phyloP scores from a whole-genome alignment of 1,284 basidiomycete species.

The Tilletia horrida region DNA sequence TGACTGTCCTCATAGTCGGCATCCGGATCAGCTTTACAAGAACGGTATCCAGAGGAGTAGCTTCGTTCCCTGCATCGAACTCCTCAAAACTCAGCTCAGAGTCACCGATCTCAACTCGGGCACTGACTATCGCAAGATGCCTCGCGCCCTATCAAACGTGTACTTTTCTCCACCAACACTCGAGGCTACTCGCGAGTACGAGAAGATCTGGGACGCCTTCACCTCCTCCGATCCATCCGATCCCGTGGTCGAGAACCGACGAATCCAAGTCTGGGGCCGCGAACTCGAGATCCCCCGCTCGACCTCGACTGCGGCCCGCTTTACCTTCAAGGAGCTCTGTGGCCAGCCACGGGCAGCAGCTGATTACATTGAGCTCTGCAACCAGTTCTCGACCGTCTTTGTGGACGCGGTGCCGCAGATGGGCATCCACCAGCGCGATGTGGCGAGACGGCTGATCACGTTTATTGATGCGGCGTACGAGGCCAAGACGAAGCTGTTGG shows the following conservation, averaged over 20 bases:
- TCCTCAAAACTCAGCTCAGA: constrained; percentile 80
- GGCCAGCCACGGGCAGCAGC: constrained; percentile 84
- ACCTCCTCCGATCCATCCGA: constrained; percentile 61
- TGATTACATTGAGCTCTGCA: constrained; percentile 92
- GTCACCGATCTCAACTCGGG: constrained; percentile 91
- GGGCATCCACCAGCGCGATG: constrained; percentile 79
- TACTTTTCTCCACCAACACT: constrained; percentile 77
- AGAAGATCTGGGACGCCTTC: constrained; percentile 76
- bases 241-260: constrained; percentile 66
- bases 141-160: constrained; percentile 69
- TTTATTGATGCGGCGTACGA: constrained; percentile 79
- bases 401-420: constrained; percentile 80
- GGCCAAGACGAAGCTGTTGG: constrained; percentile 48
- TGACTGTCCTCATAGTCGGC: too few species aligned
- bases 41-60: constrained; percentile 97
- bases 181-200: constrained; percentile 67
- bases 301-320: constrained; percentile 70
- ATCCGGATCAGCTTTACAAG: constrained; percentile 95
- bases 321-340: constrained; percentile 83
- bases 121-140: constrained; percentile 65
- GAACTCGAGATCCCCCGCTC: constrained; percentile 67
- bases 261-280: constrained; percentile 83
- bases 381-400: constrained; percentile 81
- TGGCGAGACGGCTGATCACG: constrained; percentile 87
- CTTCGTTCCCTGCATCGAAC: constrained; percentile 90